Conservation (phyloP, 257 asterid species). For the Craterostigma plantagineum region DNA sequence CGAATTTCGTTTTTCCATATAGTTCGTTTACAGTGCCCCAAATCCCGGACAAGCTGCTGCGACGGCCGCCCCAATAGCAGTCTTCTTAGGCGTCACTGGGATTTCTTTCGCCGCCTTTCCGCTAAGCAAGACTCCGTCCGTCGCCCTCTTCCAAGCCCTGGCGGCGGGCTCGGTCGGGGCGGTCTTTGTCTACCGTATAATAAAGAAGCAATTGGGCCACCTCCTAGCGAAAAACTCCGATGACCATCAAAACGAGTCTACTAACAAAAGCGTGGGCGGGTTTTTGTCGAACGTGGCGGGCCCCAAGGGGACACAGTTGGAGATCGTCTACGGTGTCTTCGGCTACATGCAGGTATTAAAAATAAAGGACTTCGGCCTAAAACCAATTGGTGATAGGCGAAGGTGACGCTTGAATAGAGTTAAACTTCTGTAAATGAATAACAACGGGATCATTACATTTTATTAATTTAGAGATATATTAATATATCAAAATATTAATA, state of each 20-base stretch:
- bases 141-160: conserved; percentile 49
- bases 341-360: conserved; percentile 95
- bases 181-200: conserved; percentile 28
- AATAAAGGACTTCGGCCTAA: too few species aligned
- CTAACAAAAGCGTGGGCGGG: conserved; percentile 26
- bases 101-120: conserved; percentile 74
- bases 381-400: too few species aligned
- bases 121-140: conserved; percentile 29
- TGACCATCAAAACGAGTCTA: conserved; percentile 15
- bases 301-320: conserved; percentile 72
- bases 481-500: too few species aligned
- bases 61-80: conserved; percentile 79
- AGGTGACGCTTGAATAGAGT: too few species aligned
- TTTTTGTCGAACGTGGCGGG: conserved; percentile 82
- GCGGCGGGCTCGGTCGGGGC: conserved; percentile 60
- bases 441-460: too few species aligned
- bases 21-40: conserved; percentile 94
- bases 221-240: conserved; percentile 38
- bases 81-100: conserved; percentile 64
- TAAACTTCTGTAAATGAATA: too few species aligned
- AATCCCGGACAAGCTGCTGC: conserved; percentile 97
- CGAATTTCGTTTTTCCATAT: conserved; percentile 13
- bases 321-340: conserved; percentile 79
- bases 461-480: too few species aligned
- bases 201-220: conserved; percentile 70